Evolutionary conservation across 202 grass and related monocot species (phyloP), one percentile per base, ranked within the genome.

Genomic region (Panicum hallii): DNA sequence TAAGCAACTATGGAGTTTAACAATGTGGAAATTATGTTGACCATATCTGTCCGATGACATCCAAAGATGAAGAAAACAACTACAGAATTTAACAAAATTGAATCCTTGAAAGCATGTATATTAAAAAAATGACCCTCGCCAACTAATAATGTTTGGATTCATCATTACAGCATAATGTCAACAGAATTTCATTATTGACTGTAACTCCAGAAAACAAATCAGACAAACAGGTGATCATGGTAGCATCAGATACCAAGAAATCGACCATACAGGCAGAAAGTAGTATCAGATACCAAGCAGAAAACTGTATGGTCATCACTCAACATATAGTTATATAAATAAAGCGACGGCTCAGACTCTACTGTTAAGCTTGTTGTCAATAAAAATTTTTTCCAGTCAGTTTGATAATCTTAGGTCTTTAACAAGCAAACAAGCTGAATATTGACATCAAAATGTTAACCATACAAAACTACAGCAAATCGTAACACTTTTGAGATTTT

Each of bases 371-470:
- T 52, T 26, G 15, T 53, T 19, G 5, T 43, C 9, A 30, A 53
- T 11, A 26, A 30, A 1, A 23, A 54, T 6, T 3, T 4, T 20
- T 79, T 69, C 30, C 3, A 63, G 70, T n/a, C 6, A 52, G 34
- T 49, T 41, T 41, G 4, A 16, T 64, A 52, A 79, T 70, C 20
- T 42, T 42, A 22, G 14, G 57, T 68, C 36, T 19, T 65, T 63
- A 46, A 72, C 7, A 57, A 74, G 52, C 41, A 74, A 73, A 69
- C 42, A 13, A 58, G 17, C 30, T 26, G 38, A 58, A 55, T 48
- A 55, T 3, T 15, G 75, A 67, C 70, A 87, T 49, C 20, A 17
- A 14, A 67, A 81, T 81, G 26, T 48, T 52, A 71, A 61, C 22
- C 32, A 22, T 58, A 70, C 60, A 14, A 48, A 47, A 57, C 14